Base-by-base conservation (phyloP, 106 monocot genomes). In the Xerophyta viscosa region DNA sequence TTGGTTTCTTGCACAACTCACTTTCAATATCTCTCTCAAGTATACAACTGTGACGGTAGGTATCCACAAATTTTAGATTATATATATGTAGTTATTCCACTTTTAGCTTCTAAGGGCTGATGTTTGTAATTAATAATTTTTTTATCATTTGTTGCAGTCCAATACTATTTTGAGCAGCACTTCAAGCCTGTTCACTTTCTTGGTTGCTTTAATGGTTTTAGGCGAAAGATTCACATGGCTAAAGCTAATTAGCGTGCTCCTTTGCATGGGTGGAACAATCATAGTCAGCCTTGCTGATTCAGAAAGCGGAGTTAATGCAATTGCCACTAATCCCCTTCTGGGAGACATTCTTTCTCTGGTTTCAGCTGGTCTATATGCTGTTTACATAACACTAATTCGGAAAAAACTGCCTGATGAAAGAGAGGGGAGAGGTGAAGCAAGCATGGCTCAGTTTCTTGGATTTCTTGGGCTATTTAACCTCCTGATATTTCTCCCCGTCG, bases 151-250 rank as follows among this genome's bases (percentile, higher is more conserved):
- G 37, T 6, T 79, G 54, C 81, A 87, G 87, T 93, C 92, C 44
- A 93, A 93, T 60, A 93, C 92, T 13, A 87, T 93, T 56, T 58
- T 93, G 64, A 93, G 92, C 83, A 87, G 87, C 56, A 61, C 87
- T 6, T 93, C 92, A 20, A 93, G 87, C 52, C 87, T 93, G 37
- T 93, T 92, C 80, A 93, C 92, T 41, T 93, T 87, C 69, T 44
- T 93, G 58, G 77, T 87, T 10, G 56, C 92, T 25, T 41, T 93
- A 52, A 74, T 50, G 43, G 83, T 87, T 48, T 57, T 93, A 41
- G 87, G 77, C 53, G 92, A 93, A 65, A 77, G 4, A 41, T 93
- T 93, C 64, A 83, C 92, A 20, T 93, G 83, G 83, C 21, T 93
- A 56, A 93, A 93, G 73, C 74, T 87, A 27, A 18, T 74, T 11